phyloP scores from a whole-genome alignment of 441 rosid species.

The Gossypium aridum region DNA sequence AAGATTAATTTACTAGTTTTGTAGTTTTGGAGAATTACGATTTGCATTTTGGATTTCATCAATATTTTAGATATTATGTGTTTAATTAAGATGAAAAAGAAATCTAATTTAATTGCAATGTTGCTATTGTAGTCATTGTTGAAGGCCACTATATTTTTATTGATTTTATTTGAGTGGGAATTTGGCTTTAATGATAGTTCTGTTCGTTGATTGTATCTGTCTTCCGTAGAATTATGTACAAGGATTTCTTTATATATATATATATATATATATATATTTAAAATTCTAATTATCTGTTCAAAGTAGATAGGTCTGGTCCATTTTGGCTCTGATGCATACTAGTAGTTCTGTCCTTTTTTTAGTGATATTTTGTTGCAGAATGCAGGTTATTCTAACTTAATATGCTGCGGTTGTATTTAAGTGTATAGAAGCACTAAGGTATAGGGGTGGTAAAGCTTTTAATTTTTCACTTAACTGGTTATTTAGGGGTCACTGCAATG shows the following conservation, averaged over 20 bases:
- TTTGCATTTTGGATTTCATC: neutral
- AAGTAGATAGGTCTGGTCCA: neutral
- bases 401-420: neutral
- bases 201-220: neutral
- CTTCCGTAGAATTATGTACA: neutral
- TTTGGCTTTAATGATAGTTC: neutral
- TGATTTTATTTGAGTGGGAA: neutral
- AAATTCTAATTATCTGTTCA: neutral
- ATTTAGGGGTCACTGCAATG: constrained; percentile 47
- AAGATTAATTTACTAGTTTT: neutral
- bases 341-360: neutral
- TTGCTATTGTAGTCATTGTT: neutral
- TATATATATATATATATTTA: neutral
- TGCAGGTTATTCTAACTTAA: neutral
- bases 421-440: neutral
- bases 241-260: neutral
- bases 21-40: neutral
- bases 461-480: neutral
- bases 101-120: neutral
- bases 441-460: neutral
- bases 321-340: neutral
- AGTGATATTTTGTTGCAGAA: neutral
- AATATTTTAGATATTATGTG: neutral
- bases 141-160: neutral
- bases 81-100: neutral